Percentiles rank a stretch among this genome's conserved stretches.
phyloP scores from a whole-genome alignment of 2,329 filamentous ascomycete genomes.

The Tolypocladium endophyticum region DNA sequence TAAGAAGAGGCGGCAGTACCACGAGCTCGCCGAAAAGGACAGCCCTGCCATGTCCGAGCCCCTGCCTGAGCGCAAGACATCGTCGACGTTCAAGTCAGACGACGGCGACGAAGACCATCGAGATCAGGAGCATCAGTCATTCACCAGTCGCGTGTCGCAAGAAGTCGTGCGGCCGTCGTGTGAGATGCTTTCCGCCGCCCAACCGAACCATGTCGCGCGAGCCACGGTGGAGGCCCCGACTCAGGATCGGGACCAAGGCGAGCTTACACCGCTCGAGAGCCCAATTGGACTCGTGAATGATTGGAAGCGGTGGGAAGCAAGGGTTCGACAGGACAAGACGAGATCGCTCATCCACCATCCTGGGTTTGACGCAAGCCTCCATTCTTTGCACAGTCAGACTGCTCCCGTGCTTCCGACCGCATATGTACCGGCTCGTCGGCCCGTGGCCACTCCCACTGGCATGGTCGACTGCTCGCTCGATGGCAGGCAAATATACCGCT shows the following conservation, averaged over 20 bases:
- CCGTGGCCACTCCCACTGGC: neutral
- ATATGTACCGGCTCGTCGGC: neutral
- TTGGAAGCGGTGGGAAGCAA: conserved; percentile 30
- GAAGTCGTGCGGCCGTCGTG: neutral
- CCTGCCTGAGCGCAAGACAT: neutral
- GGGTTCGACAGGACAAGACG: conserved; percentile 16
- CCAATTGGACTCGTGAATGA: conserved; percentile 16
- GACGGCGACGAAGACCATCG: conserved; percentile 13
- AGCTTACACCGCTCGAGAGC: neutral
- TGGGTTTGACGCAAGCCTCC: conserved; percentile 7
- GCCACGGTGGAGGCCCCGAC: neutral
- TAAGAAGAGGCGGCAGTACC: neutral
- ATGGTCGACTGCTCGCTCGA: neutral
- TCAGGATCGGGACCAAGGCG: neutral
- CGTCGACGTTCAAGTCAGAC: neutral
- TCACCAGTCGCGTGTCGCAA: conserved; percentile 18
- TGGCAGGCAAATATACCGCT: neutral
- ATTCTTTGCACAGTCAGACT: neutral
- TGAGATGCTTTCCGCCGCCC: neutral
- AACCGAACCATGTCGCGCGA: neutral
- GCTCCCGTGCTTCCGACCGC: neutral
- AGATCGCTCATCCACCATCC: conserved; percentile 18
- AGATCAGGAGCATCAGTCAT: conserved; percentile 27
- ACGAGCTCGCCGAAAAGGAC: neutral
- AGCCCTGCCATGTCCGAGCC: neutral